Evolutionary conservation across 257 asterid genomes (phyloP).

Genomic region (Orobanche coerulescens): DNA sequence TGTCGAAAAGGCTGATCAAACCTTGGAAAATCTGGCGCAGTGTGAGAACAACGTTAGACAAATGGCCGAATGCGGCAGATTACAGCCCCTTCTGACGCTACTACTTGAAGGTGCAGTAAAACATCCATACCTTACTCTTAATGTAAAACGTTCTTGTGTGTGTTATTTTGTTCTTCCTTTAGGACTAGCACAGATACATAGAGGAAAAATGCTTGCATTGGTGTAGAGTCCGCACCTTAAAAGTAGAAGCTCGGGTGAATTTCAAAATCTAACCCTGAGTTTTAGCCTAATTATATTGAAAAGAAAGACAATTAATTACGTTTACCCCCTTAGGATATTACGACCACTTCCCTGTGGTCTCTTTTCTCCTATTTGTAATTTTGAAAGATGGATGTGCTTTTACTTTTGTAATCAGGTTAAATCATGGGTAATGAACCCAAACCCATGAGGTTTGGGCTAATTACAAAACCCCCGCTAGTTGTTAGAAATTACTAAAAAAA

Average conservation of each 20-base stretch:
- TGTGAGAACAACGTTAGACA: conserved; percentile 91
- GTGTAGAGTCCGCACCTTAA: neutral
- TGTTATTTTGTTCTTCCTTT: neutral
- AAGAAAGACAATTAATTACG: too few relatives aligned
- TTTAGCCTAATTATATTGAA: too few relatives aligned
- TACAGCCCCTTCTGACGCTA: conserved; percentile 70
- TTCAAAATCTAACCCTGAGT: neutral
- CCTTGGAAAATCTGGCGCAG: conserved; percentile 67
- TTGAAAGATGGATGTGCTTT: neutral
- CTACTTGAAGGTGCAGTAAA: conserved; percentile 68
- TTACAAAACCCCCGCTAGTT: neutral
- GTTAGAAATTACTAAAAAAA: neutral
- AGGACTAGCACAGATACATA: neutral
- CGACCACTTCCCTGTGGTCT: too few relatives aligned
- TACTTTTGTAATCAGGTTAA: neutral
- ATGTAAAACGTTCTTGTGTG: neutral
- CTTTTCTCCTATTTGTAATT: neutral
- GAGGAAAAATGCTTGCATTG: neutral
- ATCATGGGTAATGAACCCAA: neutral
- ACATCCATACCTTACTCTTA: neutral
- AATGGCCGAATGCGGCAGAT: conserved; percentile 84
- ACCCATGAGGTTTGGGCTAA: neutral
- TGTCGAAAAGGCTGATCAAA: conserved; percentile 77
- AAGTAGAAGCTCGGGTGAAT: neutral
- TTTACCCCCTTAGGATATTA: too few relatives aligned